Evolutionary conservation across 768 basidiomycete genomes (phyloP).

Genomic region (Serendipita sp.): DNA sequence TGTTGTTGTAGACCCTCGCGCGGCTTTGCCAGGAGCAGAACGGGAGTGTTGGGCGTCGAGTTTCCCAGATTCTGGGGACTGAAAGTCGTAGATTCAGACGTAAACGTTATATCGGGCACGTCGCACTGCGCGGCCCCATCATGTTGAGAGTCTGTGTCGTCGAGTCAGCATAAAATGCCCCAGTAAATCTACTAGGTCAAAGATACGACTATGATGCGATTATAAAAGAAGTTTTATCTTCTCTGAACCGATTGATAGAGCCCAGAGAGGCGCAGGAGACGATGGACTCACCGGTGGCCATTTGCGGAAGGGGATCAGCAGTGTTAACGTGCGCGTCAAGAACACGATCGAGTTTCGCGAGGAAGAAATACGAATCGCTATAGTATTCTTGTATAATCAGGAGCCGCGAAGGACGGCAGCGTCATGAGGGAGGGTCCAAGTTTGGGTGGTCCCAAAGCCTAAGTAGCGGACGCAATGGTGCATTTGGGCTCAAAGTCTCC

Average conservation of each 20-base stretch:
- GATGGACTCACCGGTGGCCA: constrained; percentile 4
- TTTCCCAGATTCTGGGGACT: background rate
- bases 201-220: background rate
- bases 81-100: background rate
- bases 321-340: background rate
- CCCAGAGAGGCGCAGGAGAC: background rate
- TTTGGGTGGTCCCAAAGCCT: background rate
- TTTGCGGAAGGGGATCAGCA: background rate
- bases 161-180: background rate
- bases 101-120: constrained; percentile 1
- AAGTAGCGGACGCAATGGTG: no score
- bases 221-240: background rate
- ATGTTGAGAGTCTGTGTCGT: background rate
- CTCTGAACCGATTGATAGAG: background rate
- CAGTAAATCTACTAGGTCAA: background rate
- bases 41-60: background rate
- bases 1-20: background rate
- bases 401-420: background rate
- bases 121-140: constrained; percentile 4
- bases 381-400: background rate
- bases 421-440: constrained; percentile 1
- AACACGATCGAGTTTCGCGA: background rate
- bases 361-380: background rate
- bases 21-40: background rate
- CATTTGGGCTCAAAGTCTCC: no score